phyloP scores from a whole-genome alignment of 495 filamentous ascomycete species.

The Lichina pygmaea region DNA sequence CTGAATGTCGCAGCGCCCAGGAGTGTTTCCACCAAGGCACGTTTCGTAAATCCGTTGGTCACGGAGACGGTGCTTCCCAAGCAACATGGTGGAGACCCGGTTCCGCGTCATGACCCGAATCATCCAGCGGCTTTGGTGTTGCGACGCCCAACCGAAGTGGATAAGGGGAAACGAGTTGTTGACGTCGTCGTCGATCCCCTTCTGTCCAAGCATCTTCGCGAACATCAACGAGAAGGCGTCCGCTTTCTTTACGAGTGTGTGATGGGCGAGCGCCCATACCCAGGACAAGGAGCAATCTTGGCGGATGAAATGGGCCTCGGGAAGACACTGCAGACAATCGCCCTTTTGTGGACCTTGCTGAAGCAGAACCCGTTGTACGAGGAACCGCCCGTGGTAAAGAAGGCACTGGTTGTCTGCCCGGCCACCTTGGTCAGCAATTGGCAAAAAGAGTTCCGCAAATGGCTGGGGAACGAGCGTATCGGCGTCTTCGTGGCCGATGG shows the following conservation, averaged over 20 bases:
- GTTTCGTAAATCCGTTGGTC: constrained; percentile 35
- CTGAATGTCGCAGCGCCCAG: constrained; percentile 7
- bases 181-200: constrained; percentile 63
- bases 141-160: constrained; percentile 27
- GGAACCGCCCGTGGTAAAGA: constrained; percentile 36
- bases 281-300: constrained; percentile 49
- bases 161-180: constrained; percentile 39
- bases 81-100: constrained; percentile 16
- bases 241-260: constrained; percentile 64
- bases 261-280: constrained; percentile 48
- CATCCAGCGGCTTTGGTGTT: constrained; percentile 39
- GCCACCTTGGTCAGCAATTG: constrained; percentile 61
- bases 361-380: constrained; percentile 54
- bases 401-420: constrained; percentile 59
- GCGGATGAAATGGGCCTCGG: constrained; percentile 70
- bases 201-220: constrained; percentile 34
- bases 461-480: constrained; percentile 53
- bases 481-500: constrained; percentile 50
- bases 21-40: constrained; percentile 2
- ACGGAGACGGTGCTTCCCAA: constrained; percentile 22
- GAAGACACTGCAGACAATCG: constrained; percentile 58
- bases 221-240: constrained; percentile 54
- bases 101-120: constrained; percentile 39
- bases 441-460: constrained; percentile 56
- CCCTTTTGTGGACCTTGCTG: constrained; percentile 52